These are phyloP conservation scores for Tranzscheliella williamsii DNA, from an alignment of 1,284 basidiomycete genomes.

Conservation along the genomic window DNA sequence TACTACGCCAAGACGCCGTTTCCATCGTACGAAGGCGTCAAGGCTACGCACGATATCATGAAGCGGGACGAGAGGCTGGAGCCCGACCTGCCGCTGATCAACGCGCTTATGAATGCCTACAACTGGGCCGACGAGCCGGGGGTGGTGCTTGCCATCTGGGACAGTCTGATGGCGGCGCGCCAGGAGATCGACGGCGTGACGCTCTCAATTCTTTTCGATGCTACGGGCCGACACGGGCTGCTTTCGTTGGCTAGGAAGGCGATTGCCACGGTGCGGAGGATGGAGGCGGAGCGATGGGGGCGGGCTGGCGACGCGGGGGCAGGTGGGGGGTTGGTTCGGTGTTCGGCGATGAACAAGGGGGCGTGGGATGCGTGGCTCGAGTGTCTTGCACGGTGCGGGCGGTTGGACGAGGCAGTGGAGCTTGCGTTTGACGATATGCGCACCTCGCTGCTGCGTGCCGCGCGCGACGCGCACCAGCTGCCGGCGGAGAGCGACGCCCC, in stretches of 20 bases:
- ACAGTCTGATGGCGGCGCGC: constrained; percentile 66
- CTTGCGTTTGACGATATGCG: constrained; percentile 71
- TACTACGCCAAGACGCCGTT: constrained; percentile 60
- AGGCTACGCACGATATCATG: constrained; percentile 76
- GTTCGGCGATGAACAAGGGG: constrained; percentile 66
- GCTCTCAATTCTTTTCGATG: constrained; percentile 81
- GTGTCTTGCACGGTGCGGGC: constrained; percentile 75
- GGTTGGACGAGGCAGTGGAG: constrained; percentile 72
- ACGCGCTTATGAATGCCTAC: constrained; percentile 88
- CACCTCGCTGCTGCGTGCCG: constrained; percentile 8
- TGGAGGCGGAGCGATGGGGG: constrained; percentile 53
- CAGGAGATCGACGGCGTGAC: constrained; percentile 68
- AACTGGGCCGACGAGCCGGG: constrained; percentile 72
- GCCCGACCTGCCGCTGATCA: constrained; percentile 77
- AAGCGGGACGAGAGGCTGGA: constrained; percentile 75
- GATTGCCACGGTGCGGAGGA: constrained; percentile 7
- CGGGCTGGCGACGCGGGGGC: neutral
- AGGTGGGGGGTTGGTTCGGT: constrained; percentile 66
- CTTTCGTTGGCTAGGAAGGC: constrained; percentile 24
- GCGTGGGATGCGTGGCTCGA: constrained; percentile 81
- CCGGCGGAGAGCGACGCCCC: neutral
- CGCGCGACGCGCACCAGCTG: neutral
- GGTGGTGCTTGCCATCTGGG: constrained; percentile 79
- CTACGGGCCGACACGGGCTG: constrained; percentile 70
- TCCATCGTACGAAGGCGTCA: constrained; percentile 60